Conservation (phyloP, 768 basidiomycete species). For the Bullera alba region DNA sequence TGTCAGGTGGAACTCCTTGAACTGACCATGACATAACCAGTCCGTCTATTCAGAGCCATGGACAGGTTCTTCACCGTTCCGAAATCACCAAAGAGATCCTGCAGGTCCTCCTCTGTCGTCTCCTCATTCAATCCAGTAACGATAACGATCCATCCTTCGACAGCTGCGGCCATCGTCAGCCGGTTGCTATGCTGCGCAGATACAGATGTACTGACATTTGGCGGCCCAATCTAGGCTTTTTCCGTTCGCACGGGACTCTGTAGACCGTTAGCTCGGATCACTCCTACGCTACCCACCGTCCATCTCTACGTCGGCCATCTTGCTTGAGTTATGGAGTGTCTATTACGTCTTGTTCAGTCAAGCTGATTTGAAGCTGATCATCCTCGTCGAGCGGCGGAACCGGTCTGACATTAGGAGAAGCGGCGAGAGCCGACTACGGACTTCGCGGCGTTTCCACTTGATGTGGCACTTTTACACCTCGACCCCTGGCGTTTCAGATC, state of each 20-base stretch:
- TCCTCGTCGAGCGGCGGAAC: too few species aligned
- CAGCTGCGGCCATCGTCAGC: conserved; percentile 61
- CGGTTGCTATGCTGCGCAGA: neutral
- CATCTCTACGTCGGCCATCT: conserved; percentile 39
- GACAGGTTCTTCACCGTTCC: conserved; percentile 98
- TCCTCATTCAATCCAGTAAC: conserved; percentile 97
- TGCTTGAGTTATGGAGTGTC: neutral
- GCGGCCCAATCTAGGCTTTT: conserved; percentile 22
- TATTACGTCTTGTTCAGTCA: neutral
- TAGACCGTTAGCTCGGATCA: neutral
- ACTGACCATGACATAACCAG: conserved; percentile 93
- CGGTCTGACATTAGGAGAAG: too few species aligned
- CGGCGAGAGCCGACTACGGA: too few species aligned
- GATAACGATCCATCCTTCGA: conserved; percentile 97
- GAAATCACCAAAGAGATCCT: conserved; percentile 91
- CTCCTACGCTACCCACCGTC: conserved; percentile 7
- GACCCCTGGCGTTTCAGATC: too few species aligned
- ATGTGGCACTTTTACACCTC: too few species aligned
- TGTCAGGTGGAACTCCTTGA: too few species aligned
- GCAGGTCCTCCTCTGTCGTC: conserved; percentile 92
- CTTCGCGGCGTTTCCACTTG: too few species aligned
- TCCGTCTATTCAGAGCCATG: conserved; percentile 90
- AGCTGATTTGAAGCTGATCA: neutral
- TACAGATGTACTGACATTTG: conserved; percentile 19
- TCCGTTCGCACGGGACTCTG: neutral